Evolutionary conservation across 208 protist species (phyloP), one percentile per base, ranked within the genome.

Genomic region (Leishmania arabica): DNA sequence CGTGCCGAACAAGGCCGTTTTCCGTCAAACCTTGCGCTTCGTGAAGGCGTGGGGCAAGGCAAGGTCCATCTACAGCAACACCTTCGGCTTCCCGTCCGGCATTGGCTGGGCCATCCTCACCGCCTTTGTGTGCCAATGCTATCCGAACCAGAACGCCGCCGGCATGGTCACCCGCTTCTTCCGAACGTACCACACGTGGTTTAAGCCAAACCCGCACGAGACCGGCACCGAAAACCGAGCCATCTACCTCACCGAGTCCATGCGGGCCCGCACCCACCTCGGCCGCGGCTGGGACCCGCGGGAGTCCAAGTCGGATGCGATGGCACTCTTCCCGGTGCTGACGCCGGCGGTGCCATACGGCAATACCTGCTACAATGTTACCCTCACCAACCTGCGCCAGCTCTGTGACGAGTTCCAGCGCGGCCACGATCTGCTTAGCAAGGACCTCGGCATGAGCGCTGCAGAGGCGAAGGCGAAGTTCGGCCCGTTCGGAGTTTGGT

Each of bases 311-410:
- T 92, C 91, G 2, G 98, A 99, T 78, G 95, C 96, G 17, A 86
- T 89, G 69, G 96, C 99, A 80, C 88, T 99, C 40, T 99, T 99
- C 90, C 99, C 99, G 11, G 94, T 99, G 60, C 95, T 99, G 58
- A 99, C 99, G n/a, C 99, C 99, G 17, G 95, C 97, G 7, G 98
- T 99, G 68, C 99, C 99, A 49, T 98, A 95, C 66, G 98, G 99
- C 90, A 99, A 99, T 82, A 97, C 98, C 1, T 99, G 98, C 45
- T 99, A 98, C 88, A 99, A 99, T 88, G 98, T 99, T 3, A 98
- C 97, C 0, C 81, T 92, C 65, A 98, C 98, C 13, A 99, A 99
- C 77, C 86, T 99, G 37, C 82, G 83, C 54, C 91, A 99, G 80
- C 88, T 99, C 40, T 99, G 95, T 82, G 88, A 90, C 17, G 99